A percentile compares a stretch with the other conserved stretches of the same genome.
phyloP scores from a whole-genome alignment of 495 filamentous ascomycete species.

The Niebla homalea region DNA sequence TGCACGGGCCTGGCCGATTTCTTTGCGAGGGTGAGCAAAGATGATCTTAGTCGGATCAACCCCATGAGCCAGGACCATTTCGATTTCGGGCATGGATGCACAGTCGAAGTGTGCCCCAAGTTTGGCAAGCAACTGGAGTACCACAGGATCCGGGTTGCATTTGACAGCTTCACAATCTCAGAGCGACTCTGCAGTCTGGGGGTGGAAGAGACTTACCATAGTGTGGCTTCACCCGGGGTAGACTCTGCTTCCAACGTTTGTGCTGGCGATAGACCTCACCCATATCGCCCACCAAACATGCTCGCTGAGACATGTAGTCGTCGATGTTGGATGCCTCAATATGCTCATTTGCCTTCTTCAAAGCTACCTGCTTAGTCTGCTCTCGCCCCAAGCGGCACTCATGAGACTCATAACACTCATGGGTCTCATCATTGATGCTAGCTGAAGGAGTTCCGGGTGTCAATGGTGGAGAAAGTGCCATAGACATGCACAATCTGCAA shows the following conservation, averaged over 20 bases:
- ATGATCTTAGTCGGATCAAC: slow-evolving; percentile 89
- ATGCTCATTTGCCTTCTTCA: slow-evolving; percentile 66
- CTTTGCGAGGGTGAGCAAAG: slow-evolving; percentile 99
- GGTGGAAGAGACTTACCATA: slow-evolving; percentile 68
- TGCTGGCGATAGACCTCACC: slow-evolving; percentile 98
- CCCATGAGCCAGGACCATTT: slow-evolving; percentile 71
- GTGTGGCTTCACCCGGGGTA: slow-evolving; percentile 87
- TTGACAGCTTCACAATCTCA: slow-evolving; percentile 61
- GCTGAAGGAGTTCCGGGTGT: slow-evolving; percentile 33
- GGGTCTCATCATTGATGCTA: slow-evolving; percentile 13
- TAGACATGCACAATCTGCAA: slow-evolving; percentile 34
- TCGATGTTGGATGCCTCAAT: slow-evolving; percentile 74
- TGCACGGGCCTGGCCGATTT: slow-evolving; percentile 89
- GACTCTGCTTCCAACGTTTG: slow-evolving; percentile 90
- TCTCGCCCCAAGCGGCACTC: slow-evolving; percentile 35
- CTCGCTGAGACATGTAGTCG: slow-evolving; percentile 72
- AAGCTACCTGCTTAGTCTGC: slow-evolving; percentile 44
- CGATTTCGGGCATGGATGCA: slow-evolving; percentile 92
- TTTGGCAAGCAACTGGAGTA: slow-evolving; percentile 72
- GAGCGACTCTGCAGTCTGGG: not conserved
- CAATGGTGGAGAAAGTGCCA: slow-evolving; percentile 59
- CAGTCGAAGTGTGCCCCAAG: slow-evolving; percentile 96
- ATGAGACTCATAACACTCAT: slow-evolving; percentile 26
- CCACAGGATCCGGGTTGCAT: slow-evolving; percentile 87
- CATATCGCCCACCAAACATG: slow-evolving; percentile 96